Evolutionary conservation across 768 basidiomycete species (phyloP), one percentile per base, ranked within the genome.

Genomic region (Xanthoconium stramineum): DNA sequence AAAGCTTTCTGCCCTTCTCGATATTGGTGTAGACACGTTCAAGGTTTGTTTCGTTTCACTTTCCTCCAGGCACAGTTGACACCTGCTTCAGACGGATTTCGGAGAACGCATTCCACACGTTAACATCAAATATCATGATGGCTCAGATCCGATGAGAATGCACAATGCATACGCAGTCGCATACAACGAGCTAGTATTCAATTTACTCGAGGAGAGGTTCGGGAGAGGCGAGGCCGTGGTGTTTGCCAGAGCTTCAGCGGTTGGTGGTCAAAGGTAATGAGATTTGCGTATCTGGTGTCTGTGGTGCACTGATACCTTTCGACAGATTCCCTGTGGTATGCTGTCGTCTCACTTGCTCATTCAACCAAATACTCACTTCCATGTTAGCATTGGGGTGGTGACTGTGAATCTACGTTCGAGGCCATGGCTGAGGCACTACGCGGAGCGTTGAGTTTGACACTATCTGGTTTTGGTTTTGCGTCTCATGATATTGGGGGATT

Each of bases 401-500:
- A 90, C 58, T 88, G 86, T 69, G 86, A 88, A 65, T 85, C 84
- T 6, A 86, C 86, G 2, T 89, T 81, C 72, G 85, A 87, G 66
- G 88, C 86, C 5, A 89, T 91, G 87, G 85, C 84, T 0, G 87
- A 91, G 69, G 81, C 85, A 2, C 70, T 89, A 50, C 78, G 87
- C 6, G 88, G 88, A 11, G 75, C 76, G 17, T 70, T 91, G n/a
- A 84, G 83, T 38, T 69, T 89, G 52, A 85, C 84, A 1, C 56
- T 78, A 6, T 87, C 86, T 32, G 87, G 88, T 1, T 91, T 88
- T 61, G 85, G 80, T 0, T 89, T 82, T 70, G 81, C 85, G 8
- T 84, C 84, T 17, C 86, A 88, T 67, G 88, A 91, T 64, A 88
- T 91, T 53, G 88, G 87, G 28, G 88, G 88, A 1, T 90, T 88